Conservation (phyloP, 2,329 filamentous ascomycete genomes). For the Hirsutella rhossiliensis region DNA sequence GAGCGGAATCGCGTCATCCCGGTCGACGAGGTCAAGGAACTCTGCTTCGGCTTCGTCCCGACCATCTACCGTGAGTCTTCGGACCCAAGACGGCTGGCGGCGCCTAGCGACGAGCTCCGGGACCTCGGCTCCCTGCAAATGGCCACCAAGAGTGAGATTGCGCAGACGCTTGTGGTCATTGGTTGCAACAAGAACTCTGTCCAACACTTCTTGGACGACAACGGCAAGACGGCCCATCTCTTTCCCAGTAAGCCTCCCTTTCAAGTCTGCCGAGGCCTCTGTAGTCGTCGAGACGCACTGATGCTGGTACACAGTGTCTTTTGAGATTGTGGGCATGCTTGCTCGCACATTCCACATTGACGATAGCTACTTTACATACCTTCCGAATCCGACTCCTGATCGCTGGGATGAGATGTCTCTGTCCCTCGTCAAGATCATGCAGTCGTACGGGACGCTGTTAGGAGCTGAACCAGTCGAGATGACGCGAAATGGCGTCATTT, state of each 20-base stretch:
- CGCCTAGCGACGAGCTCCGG: slow-evolving; percentile 26
- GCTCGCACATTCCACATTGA: slow-evolving; percentile 35
- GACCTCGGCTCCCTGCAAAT: slow-evolving; percentile 33
- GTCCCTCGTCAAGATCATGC: slow-evolving; percentile 27
- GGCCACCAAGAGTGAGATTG: slow-evolving; percentile 35
- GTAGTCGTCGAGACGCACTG: background rate
- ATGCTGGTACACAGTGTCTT: slow-evolving; percentile 29
- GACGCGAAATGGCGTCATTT: slow-evolving; percentile 11
- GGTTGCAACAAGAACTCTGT: slow-evolving; percentile 42
- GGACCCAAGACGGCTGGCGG: slow-evolving; percentile 25
- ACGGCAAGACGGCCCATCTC: slow-evolving; percentile 30
- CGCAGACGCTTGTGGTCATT: slow-evolving; percentile 37
- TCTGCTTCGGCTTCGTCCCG: slow-evolving; percentile 42
- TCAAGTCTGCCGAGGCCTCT: too few relatives aligned
- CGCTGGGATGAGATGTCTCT: slow-evolving; percentile 40
- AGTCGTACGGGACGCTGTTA: slow-evolving; percentile 23
- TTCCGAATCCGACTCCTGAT: slow-evolving; percentile 44
- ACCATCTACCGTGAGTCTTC: slow-evolving; percentile 35
- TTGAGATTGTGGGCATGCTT: slow-evolving; percentile 48
- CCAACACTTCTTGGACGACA: slow-evolving; percentile 26
- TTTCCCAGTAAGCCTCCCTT: slow-evolving; percentile 30
- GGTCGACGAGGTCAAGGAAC: slow-evolving; percentile 37
- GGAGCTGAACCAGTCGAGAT: slow-evolving; percentile 5
- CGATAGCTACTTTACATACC: slow-evolving; percentile 36
- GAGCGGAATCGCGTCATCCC: slow-evolving; percentile 39